phyloP scores from a whole-genome alignment of 108 stramenopile genomes.

The Skeletonema marinoi region DNA sequence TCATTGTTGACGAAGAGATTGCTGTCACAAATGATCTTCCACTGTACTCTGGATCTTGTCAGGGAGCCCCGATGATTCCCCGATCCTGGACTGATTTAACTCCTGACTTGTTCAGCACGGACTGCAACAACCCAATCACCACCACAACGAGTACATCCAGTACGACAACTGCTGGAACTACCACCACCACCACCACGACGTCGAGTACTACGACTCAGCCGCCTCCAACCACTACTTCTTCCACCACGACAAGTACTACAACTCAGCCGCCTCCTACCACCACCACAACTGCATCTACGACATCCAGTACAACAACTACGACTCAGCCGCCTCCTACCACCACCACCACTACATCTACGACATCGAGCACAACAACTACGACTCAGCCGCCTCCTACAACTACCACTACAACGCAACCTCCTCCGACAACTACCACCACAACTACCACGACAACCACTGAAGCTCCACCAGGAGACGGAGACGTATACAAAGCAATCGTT shows the following conservation, averaged over 20 bases:
- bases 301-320: not conserved
- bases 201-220: not conserved
- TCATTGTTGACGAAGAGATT: constrained; percentile 33
- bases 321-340: too few relatives aligned
- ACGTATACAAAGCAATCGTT: not conserved
- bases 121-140: constrained; percentile 8
- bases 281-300: not conserved
- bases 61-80: not conserved
- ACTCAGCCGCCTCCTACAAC: too few relatives aligned
- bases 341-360: too few relatives aligned
- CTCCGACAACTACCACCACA: not conserved
- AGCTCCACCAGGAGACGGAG: not conserved
- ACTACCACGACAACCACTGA: not conserved
- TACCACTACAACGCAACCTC: too few relatives aligned
- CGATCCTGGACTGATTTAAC: constrained; percentile 3
- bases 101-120: constrained; percentile 12
- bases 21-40: not conserved
- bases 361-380: too few relatives aligned
- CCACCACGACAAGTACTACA: not conserved
- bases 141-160: not conserved
- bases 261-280: not conserved
- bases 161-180: not conserved
- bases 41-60: not conserved
- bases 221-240: not conserved
- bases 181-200: not conserved